Conservation (phyloP, 2,329 filamentous ascomycete genomes). For the Onygenales sp. region DNA sequence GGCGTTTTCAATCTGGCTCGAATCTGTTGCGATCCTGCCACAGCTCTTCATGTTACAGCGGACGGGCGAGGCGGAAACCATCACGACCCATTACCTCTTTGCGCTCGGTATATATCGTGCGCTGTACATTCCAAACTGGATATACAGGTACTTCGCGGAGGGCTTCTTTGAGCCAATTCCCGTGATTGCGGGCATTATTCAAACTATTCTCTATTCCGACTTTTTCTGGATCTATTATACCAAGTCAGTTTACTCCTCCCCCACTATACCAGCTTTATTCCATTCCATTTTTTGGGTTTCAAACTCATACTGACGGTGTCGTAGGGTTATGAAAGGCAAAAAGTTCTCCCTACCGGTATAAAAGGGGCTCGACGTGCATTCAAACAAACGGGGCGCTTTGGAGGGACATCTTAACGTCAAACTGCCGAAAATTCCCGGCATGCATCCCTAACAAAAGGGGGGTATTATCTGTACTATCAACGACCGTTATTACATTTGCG, state of each 20-base stretch:
- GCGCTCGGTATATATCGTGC: conserved; percentile 85
- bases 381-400: background rate
- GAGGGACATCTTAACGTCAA: background rate
- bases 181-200: conserved; percentile 77
- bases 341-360: conserved; percentile 80
- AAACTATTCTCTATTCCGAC: conserved; percentile 94
- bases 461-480: too few relatives aligned
- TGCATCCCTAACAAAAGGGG: too few relatives aligned
- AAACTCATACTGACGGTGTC: background rate
- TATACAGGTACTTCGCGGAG: conserved; percentile 79
- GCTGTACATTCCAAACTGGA: conserved; percentile 97
- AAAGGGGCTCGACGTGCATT: conserved; percentile 12
- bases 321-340: conserved; percentile 67
- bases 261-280: background rate
- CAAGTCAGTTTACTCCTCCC: conserved; percentile 48
- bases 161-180: conserved; percentile 77
- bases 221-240: conserved; percentile 99
- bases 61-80: conserved; percentile 97
- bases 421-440: too few relatives aligned
- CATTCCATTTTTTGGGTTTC: background rate
- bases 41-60: conserved; percentile 98
- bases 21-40: conserved; percentile 90
- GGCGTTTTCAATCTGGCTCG: conserved; percentile 98
- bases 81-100: conserved; percentile 96
- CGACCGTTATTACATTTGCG: background rate